Conservation (phyloP, 352 stramenopile species). For the Stephanocyclus meneghinianus region DNA sequence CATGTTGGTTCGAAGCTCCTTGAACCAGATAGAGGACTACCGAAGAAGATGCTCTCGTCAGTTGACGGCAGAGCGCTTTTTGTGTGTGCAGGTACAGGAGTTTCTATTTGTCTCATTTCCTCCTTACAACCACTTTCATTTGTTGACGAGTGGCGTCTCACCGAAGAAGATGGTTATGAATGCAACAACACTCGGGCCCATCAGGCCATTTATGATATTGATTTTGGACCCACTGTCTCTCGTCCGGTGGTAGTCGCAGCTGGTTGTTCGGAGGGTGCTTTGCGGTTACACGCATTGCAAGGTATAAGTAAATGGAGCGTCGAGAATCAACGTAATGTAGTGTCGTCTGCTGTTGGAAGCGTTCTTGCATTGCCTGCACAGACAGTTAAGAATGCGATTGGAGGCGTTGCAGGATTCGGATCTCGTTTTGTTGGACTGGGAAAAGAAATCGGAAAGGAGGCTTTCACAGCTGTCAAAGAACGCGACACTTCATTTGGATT, state of each 20-base stretch:
- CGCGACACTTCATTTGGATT: slow-evolving; percentile 54
- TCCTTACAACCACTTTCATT: slow-evolving; percentile 72
- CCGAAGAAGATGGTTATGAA: slow-evolving; percentile 54
- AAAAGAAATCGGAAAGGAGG: slow-evolving; percentile 67
- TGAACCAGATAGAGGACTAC: slow-evolving; percentile 66
- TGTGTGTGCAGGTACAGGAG: slow-evolving; percentile 73
- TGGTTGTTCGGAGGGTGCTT: slow-evolving; percentile 73
- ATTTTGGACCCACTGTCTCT: slow-evolving; percentile 79
- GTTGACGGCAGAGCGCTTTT: slow-evolving; percentile 77
- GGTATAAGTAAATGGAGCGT: slow-evolving; percentile 81
- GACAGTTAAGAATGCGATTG: slow-evolving; percentile 75
- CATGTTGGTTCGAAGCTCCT: slow-evolving; percentile 71
- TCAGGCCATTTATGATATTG: slow-evolving; percentile 68
- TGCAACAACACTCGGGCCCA: slow-evolving; percentile 31
- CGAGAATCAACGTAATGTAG: slow-evolving; percentile 67
- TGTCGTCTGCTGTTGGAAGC: slow-evolving; percentile 73
- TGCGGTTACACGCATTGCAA: slow-evolving; percentile 78
- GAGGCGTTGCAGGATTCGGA: slow-evolving; percentile 68
- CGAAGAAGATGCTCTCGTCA: slow-evolving; percentile 71
- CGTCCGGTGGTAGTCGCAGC: slow-evolving; percentile 79
- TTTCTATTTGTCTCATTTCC: slow-evolving; percentile 80
- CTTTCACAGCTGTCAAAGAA: slow-evolving; percentile 61
- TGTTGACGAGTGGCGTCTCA: slow-evolving; percentile 80
- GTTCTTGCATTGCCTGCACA: slow-evolving; percentile 69
- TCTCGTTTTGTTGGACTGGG: slow-evolving; percentile 62